Base-by-base conservation (phyloP, 2,329 filamentous ascomycete species). In the Phoma sp. region DNA sequence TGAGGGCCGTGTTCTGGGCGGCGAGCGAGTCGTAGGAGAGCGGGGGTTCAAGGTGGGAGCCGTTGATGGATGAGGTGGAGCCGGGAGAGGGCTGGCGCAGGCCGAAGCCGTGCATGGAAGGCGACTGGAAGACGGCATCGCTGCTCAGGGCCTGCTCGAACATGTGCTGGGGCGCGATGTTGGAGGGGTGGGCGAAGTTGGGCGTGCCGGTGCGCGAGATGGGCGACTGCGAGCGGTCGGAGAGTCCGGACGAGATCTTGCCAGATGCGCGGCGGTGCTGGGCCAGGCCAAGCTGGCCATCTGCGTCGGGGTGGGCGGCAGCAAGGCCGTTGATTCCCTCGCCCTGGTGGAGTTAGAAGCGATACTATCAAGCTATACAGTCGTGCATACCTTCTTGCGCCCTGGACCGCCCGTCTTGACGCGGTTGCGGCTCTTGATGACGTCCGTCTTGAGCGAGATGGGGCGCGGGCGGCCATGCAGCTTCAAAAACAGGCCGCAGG, bases 371-470 rank as follows among this genome's bases (percentile, higher is more conserved):
- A 21, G n/a, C 14, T 6, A 4, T 2, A 3, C 5, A 23, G 6
- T 11, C 9, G 9, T 4, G 72, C 78, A 70, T 79, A 92, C 91
- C 87, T 96, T 96, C 77, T 92, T 93, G 69, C 91, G 90, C 39
- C 88, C 87, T 68, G 93, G 84, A 2, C 81, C 91, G 7, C 90
- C 86, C 47, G 92, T 95, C 83, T 98, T 98, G 66, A 98, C 93
- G 62, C 95, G 88, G 78, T 99, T 99, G 70, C 95, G 92, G 81
- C 93, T 97, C 83, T 99, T 99, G 81, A 99, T 99, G 65, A 98
- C 93, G 81, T 99, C 95, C 42, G 95, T 98, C 83, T 99, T 99
- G 68, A 99, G 84, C 67, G 91, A 96, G 75, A 96, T 97, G 65
- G 95, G 95, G 51, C 95, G 88, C 56, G 95, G 87, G 21, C 93